Percentiles rank a stretch among this genome's conserved stretches.
Conservation (phyloP, 2,329 filamentous ascomycete species). For the Lecanicillium sp. region DNA sequence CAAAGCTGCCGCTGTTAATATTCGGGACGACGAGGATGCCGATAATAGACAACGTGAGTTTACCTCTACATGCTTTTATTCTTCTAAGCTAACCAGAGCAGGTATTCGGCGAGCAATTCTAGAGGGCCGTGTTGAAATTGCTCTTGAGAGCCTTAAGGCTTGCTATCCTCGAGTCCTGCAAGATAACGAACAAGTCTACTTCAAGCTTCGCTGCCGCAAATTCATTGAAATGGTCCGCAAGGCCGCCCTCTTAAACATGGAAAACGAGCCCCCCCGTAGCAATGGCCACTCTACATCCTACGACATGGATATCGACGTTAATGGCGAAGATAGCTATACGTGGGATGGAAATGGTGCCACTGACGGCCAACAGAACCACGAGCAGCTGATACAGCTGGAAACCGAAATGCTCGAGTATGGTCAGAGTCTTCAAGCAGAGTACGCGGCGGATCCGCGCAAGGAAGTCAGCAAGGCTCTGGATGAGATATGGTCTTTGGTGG, state of each 20-base stretch:
- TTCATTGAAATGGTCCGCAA: constrained; percentile 91
- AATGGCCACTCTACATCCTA: constrained; percentile 15
- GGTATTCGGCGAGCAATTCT: constrained; percentile 81
- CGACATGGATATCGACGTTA: constrained; percentile 49
- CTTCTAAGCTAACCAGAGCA: constrained; percentile 26
- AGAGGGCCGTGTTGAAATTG: constrained; percentile 85
- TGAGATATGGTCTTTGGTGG: constrained; percentile 82
- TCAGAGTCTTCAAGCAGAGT: constrained; percentile 68
- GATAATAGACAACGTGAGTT: constrained; percentile 75
- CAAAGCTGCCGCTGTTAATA: constrained; percentile 50
- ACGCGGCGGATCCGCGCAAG: constrained; percentile 58
- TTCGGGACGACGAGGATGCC: constrained; percentile 78
- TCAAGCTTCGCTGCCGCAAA: constrained; percentile 79
- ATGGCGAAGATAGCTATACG: constrained; percentile 46
- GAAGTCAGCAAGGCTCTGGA: constrained; percentile 66
- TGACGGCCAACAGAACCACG: constrained; percentile 11
- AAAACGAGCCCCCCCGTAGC: constrained; percentile 28
- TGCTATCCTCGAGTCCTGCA: constrained; percentile 76
- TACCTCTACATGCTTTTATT: no score
- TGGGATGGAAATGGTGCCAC: constrained; percentile 27
- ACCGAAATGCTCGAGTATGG: constrained; percentile 71
- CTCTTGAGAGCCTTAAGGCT: constrained; percentile 69
- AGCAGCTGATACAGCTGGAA: constrained; percentile 42
- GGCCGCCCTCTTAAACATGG: constrained; percentile 55
- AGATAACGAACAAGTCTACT: constrained; percentile 76